Base-by-base conservation (phyloP, 1,284 basidiomycete genomes). In the Kwoniella shivajii region DNA sequence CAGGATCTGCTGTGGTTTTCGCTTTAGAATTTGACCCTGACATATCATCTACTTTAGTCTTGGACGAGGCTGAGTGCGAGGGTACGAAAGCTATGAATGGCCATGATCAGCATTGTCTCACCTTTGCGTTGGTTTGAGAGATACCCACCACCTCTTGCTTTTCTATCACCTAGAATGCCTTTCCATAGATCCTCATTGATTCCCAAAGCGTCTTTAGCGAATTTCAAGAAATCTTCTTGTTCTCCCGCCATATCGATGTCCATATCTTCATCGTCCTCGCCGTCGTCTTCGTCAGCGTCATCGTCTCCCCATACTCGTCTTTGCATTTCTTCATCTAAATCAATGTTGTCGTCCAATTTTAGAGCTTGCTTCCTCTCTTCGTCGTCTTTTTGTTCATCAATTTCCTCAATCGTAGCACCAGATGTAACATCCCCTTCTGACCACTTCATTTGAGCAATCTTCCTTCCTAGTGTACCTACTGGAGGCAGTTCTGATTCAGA, bases 201-300 rank as follows among this genome's bases (percentile, higher is more conserved):
- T 0, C 93, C 93, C 38, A 97, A 79, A 6, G 89, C 86, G 67
- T 95, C 88, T 45, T 90, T 84, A 11, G 93, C 89, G 76, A 97
- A 97, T 74, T 90, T 88, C 42, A 97, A 79, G 65, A 96, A 97
- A 63, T 95, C 93, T 60, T 89, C 90, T 74, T 90, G 84, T 76
- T 97, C 93, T 2, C 82, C 84, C 89, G 92, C 90, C n/a, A 76
- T 64, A 18, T 90, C 89, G 9, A 87, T 88, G 1, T 90, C 88
- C 63, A 90, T 88, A 44, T 50, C 51, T 18, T 60, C 64, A 22
- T 82, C 68, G 6, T 47, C 50, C 13, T 49, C 59, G 3, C 48
- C 52, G 6, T 67, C 68, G 20, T 67, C 75, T 63, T 57, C 68
- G n/a, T 59, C 64, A 18, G 59, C 62, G n/a, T 49, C 56, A 72